phyloP scores from a whole-genome alignment of 148 eudicot genomes.

The Spergularia bocconei region DNA sequence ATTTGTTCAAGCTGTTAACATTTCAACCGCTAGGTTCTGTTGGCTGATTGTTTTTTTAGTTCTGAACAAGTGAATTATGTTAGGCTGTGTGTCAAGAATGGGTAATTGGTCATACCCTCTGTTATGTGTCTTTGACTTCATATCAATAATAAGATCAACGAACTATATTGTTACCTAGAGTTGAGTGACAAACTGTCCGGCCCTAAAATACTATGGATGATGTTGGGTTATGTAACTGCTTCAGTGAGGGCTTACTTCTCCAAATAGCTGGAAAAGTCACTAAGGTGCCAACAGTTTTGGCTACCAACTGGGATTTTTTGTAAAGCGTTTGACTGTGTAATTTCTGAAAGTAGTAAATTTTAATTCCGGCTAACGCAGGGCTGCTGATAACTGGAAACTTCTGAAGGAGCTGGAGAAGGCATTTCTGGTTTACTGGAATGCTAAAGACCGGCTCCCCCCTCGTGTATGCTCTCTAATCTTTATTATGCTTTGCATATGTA shows the following conservation, averaged over 20 bases:
- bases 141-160: no score
- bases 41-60: no score
- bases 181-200: no score
- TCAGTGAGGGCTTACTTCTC: background rate
- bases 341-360: background rate
- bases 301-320: background rate
- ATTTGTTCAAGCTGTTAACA: no score
- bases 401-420: slow-evolving; percentile 95
- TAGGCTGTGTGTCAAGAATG: no score
- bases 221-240: no score
- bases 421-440: slow-evolving; percentile 74
- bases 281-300: background rate
- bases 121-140: no score
- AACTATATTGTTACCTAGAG: no score
- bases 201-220: no score
- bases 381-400: slow-evolving; percentile 82
- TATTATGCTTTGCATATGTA: background rate
- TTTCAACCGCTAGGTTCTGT: no score
- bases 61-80: no score
- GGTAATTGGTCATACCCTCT: no score
- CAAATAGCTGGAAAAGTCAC: background rate
- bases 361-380: slow-evolving; percentile 39
- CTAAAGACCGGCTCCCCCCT: slow-evolving; percentile 91
- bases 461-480: slow-evolving; percentile 52
- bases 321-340: background rate